Percentiles rank a stretch among this genome's conserved stretches.
phyloP scores from a whole-genome alignment of 495 filamentous ascomycete genomes.

The Lophiostoma macrostomum region DNA sequence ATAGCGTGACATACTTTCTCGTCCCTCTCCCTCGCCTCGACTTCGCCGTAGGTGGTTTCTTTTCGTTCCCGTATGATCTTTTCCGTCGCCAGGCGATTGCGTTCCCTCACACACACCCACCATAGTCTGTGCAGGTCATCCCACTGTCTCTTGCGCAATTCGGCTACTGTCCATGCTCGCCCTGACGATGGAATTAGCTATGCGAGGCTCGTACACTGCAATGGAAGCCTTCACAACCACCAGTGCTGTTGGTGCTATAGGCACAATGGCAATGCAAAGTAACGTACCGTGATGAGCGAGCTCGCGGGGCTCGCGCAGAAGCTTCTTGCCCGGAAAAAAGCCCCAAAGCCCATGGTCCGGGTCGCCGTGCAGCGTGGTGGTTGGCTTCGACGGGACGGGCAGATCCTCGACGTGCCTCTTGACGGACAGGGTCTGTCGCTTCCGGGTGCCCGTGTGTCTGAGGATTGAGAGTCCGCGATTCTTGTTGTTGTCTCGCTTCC shows the following conservation, averaged over 20 bases:
- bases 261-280: background rate
- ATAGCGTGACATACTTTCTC: slow-evolving; percentile 52
- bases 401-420: slow-evolving; percentile 50
- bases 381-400: slow-evolving; percentile 62
- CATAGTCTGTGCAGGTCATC: slow-evolving; percentile 89
- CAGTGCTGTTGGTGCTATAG: too few species aligned
- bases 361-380: slow-evolving; percentile 55
- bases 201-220: background rate
- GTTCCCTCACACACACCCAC: slow-evolving; percentile 93
- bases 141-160: slow-evolving; percentile 85
- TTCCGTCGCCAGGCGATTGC: slow-evolving; percentile 83
- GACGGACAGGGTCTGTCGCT: slow-evolving; percentile 63
- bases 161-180: slow-evolving; percentile 79
- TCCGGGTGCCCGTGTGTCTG: slow-evolving; percentile 63
- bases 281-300: slow-evolving; percentile 60
- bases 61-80: slow-evolving; percentile 60
- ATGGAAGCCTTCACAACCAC: too few species aligned
- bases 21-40: slow-evolving; percentile 59
- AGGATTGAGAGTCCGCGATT: slow-evolving; percentile 77
- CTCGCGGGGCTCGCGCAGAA: slow-evolving; percentile 66
- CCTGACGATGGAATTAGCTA: slow-evolving; percentile 46
- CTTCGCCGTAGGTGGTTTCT: slow-evolving; percentile 64
- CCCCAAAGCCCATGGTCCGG: slow-evolving; percentile 86
- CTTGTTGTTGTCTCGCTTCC: slow-evolving; percentile 56
- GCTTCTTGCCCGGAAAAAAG: slow-evolving; percentile 72